A percentile compares a stretch with the other conserved stretches of the same genome.
Evolutionary conservation across 257 asterid genomes (phyloP).

Genomic region (Solanum tacnaense): DNA sequence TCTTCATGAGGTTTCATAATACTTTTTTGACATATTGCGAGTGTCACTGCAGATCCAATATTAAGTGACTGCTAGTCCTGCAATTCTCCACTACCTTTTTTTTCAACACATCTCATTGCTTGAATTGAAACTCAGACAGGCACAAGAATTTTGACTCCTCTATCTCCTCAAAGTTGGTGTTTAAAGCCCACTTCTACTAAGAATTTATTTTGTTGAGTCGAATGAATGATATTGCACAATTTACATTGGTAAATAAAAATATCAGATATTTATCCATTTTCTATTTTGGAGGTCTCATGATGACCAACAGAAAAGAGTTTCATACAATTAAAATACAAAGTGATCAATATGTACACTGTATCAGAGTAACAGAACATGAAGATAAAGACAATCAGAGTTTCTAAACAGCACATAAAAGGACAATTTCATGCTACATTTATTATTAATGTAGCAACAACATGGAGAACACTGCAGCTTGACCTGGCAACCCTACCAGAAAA

Average conservation of each 20-base stretch:
- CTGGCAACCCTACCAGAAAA: constrained; percentile 25
- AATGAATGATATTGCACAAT: not conserved
- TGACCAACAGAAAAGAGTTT: not conserved
- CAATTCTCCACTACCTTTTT: not conserved
- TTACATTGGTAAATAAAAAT: not conserved
- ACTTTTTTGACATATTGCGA: not conserved
- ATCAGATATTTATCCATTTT: not conserved
- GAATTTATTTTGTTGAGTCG: not conserved
- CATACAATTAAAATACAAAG: constrained; percentile 13
- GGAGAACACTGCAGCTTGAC: not conserved
- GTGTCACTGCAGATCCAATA: not conserved
- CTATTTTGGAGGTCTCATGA: not conserved
- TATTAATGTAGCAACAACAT: constrained; percentile 11
- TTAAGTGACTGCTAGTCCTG: not conserved
- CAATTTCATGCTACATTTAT: constrained; percentile 17
- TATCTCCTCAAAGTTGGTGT: not conserved
- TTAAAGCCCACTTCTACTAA: not conserved
- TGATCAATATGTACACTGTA: constrained; percentile 32
- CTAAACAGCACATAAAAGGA: constrained; percentile 12
- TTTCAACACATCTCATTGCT: not conserved
- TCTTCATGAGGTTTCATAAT: not conserved
- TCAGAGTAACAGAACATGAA: constrained; percentile 16
- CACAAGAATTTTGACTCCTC: not conserved
- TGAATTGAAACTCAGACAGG: not conserved
- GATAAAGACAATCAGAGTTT: constrained; percentile 20